phyloP scores from a whole-genome alignment of 140 eudicot species.

The Ambrosia hybrid region DNA sequence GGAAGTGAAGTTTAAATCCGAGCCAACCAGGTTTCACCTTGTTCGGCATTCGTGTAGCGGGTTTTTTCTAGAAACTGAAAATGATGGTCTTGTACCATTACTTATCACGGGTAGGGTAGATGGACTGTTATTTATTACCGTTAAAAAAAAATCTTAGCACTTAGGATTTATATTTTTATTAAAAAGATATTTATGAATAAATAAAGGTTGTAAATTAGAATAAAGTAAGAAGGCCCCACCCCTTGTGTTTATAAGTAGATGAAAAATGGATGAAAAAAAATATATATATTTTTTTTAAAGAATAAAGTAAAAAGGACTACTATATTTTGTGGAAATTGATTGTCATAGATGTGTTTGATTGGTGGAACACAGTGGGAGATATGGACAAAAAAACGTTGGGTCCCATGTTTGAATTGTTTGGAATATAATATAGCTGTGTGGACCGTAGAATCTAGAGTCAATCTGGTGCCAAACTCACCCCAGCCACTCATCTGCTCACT shows the following conservation, averaged over 20 bases:
- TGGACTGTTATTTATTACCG: too few species aligned
- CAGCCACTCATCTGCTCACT: slow-evolving; percentile 35
- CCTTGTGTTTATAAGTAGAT: too few species aligned
- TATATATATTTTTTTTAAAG: not conserved
- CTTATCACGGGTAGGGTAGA: too few species aligned
- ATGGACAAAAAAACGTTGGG: slow-evolving; percentile 28
- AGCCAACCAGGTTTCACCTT: too few species aligned
- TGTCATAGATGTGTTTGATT: slow-evolving; percentile 4
- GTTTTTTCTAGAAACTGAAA: too few species aligned
- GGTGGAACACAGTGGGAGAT: slow-evolving; percentile 20
- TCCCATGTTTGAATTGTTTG: slow-evolving; percentile 20
- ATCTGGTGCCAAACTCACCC: slow-evolving; percentile 39
- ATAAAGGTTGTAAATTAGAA: not conserved
- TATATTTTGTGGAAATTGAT: not conserved
- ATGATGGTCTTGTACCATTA: too few species aligned
- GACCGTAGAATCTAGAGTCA: slow-evolving; percentile 36
- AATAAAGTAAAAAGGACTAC: not conserved
- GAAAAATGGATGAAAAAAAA: too few species aligned
- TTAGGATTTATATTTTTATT: too few species aligned
- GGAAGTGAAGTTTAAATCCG: too few species aligned
- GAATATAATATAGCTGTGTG: slow-evolving; percentile 21
- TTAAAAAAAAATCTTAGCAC: too few species aligned
- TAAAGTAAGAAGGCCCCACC: not conserved
- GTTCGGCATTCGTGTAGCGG: too few species aligned
- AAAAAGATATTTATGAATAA: not conserved